Conservation (phyloP, 108 stramenopile genomes). For the Pseudonitzschia pungens region DNA sequence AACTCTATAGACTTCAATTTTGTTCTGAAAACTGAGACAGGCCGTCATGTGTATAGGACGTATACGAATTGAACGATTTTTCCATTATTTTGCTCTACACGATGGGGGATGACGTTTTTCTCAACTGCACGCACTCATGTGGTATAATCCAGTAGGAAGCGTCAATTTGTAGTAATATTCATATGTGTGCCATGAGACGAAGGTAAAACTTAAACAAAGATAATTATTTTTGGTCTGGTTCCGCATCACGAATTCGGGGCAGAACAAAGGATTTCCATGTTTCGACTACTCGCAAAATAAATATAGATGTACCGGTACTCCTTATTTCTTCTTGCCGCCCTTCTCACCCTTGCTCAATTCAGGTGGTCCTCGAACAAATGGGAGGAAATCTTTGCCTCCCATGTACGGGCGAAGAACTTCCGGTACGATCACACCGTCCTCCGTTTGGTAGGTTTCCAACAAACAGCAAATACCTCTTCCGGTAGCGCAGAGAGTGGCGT, state of each 20-base stretch:
- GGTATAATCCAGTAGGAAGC: too few species aligned
- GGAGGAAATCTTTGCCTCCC: constrained; percentile 98
- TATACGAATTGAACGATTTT: too few species aligned
- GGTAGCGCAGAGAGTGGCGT: constrained; percentile 96
- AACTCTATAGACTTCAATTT: background rate
- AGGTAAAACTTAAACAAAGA: background rate
- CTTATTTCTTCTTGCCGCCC: constrained; percentile 50
- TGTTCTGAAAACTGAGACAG: too few species aligned
- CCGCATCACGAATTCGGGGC: constrained; percentile 47
- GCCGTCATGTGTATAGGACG: too few species aligned
- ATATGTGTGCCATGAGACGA: too few species aligned
- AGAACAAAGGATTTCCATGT: background rate
- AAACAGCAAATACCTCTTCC: constrained; percentile 98
- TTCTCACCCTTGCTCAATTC: constrained; percentile 84
- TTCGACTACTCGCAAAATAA: background rate
- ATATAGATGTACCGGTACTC: background rate
- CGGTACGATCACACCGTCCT: constrained; percentile 91
- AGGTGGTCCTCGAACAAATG: constrained; percentile 92
- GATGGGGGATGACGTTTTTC: too few species aligned
- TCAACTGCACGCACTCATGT: too few species aligned
- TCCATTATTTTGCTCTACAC: too few species aligned
- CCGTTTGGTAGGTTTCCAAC: constrained; percentile 97
- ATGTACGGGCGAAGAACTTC: constrained; percentile 96
- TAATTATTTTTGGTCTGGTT: constrained; percentile 47
- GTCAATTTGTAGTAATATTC: too few species aligned